phyloP scores from a whole-genome alignment of 805 yeast species.

The Scheffersomyces coipomensis region DNA sequence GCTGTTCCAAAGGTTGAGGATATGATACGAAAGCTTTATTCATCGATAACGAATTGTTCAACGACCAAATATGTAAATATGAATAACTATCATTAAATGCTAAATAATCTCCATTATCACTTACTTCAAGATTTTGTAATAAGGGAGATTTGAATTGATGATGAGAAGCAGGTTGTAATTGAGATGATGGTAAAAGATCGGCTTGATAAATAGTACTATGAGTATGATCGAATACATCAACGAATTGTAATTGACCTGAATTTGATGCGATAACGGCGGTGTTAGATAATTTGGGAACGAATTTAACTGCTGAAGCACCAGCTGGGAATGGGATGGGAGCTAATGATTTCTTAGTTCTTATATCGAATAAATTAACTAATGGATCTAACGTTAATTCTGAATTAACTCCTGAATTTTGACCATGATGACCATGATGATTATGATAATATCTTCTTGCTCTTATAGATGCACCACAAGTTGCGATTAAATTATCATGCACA shows the following conservation, averaged over 20 bases:
- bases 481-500: constrained; percentile 60
- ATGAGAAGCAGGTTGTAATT: constrained; percentile 1
- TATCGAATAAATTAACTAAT: constrained; percentile 77
- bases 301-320: constrained; percentile 79
- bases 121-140: constrained; percentile 51
- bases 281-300: constrained; percentile 86
- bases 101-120: constrained; percentile 74
- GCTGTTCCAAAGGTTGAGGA: constrained; percentile 50
- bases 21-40: constrained; percentile 33
- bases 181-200: constrained; percentile 34
- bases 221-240: constrained; percentile 81
- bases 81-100: constrained; percentile 67
- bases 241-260: constrained; percentile 79
- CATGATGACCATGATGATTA: neutral
- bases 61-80: constrained; percentile 67
- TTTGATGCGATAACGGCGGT: constrained; percentile 71
- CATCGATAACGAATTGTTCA: constrained; percentile 28
- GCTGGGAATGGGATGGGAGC: constrained; percentile 86
- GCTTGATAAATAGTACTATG: constrained; percentile 66
- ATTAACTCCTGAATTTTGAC: constrained; percentile 25
- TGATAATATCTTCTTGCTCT: constrained; percentile 49
- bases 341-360: constrained; percentile 65
- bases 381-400: constrained; percentile 57
- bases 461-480: constrained; percentile 79
- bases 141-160: constrained; percentile 12